These are phyloP conservation scores for Mycothermus thermophilus DNA, from an alignment of 495 filamentous ascomycete genomes.

Conservation along the genomic window DNA sequence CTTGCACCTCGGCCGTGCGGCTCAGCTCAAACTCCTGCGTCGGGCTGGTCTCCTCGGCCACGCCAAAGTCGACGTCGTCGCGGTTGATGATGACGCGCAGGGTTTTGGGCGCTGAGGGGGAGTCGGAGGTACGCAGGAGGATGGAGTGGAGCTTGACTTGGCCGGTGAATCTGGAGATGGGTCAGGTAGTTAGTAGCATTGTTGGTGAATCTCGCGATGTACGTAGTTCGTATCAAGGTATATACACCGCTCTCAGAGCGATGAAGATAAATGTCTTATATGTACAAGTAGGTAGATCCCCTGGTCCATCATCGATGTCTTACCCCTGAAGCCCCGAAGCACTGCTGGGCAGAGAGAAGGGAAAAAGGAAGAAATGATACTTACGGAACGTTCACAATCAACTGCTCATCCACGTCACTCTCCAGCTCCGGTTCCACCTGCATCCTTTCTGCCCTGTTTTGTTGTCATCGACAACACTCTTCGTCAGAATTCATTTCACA, in stretches of 20 bases:
- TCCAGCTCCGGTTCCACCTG: constrained; percentile 54
- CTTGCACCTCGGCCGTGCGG: constrained; percentile 69
- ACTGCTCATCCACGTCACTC: constrained; percentile 82
- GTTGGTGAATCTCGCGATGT: neutral
- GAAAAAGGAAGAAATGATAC: constrained; percentile 21
- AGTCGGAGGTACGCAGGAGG: constrained; percentile 62
- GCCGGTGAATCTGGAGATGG: constrained; percentile 67
- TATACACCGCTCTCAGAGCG: too few relatives aligned
- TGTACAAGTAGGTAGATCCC: too few relatives aligned
- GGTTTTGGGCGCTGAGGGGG: constrained; percentile 59
- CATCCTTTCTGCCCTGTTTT: constrained; percentile 61
- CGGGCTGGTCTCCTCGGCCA: constrained; percentile 51
- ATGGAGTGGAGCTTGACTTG: constrained; percentile 85
- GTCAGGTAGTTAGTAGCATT: constrained; percentile 10
- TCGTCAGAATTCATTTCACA: too few relatives aligned
- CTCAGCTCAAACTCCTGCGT: constrained; percentile 69
- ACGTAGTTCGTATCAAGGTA: too few relatives aligned
- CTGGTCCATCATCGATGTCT: too few relatives aligned
- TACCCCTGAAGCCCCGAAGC: too few relatives aligned
- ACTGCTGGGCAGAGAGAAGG: too few relatives aligned
- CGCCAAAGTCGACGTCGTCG: constrained; percentile 70
- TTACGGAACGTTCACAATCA: constrained; percentile 86
- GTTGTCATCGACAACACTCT: too few relatives aligned
- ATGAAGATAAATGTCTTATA: too few relatives aligned
- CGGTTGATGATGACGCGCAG: constrained; percentile 76